Conservation (phyloP, 345 rosid genomes). For the Sisymbrium irio region DNA sequence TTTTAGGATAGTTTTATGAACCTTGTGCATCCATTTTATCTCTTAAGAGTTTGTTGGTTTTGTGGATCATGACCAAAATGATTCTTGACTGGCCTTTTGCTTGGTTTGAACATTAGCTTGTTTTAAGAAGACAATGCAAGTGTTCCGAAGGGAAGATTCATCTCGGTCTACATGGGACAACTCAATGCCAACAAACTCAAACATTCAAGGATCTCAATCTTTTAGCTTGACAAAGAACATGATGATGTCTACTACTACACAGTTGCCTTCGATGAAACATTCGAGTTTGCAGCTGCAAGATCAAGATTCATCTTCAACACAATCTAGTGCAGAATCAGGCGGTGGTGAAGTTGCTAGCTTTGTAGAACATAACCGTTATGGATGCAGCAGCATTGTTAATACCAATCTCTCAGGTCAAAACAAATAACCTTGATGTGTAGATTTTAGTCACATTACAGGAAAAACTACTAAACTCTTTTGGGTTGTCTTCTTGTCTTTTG, state of each 20-base stretch:
- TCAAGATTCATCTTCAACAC: conserved; percentile 62
- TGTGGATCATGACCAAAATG: conserved; percentile 8
- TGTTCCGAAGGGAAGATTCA: conserved; percentile 19
- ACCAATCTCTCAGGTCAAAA: conserved; percentile 25
- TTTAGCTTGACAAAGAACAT: conserved; percentile 22
- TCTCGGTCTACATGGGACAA: conserved; percentile 6
- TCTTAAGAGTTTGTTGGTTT: neutral
- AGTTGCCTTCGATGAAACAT: conserved; percentile 38
- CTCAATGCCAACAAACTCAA: conserved; percentile 19
- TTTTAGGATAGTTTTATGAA: neutral
- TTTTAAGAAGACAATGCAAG: conserved; percentile 37
- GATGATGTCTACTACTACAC: conserved; percentile 37
- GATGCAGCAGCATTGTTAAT: conserved; percentile 23
- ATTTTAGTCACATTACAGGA: neutral
- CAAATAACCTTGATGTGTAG: neutral
- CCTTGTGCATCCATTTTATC: neutral
- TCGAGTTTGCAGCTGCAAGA: conserved; percentile 43
- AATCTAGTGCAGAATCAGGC: conserved; percentile 64
- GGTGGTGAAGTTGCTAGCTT: conserved; percentile 48
- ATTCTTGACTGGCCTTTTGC: conserved; percentile 5
- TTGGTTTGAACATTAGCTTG: conserved; percentile 24
- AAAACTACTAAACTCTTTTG: neutral
- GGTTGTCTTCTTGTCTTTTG: neutral
- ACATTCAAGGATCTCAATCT: conserved; percentile 25
- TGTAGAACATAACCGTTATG: conserved; percentile 37